Evolutionary conservation across 176 grass and related monocot genomes (phyloP).

Genomic region (Avena eriantha): DNA sequence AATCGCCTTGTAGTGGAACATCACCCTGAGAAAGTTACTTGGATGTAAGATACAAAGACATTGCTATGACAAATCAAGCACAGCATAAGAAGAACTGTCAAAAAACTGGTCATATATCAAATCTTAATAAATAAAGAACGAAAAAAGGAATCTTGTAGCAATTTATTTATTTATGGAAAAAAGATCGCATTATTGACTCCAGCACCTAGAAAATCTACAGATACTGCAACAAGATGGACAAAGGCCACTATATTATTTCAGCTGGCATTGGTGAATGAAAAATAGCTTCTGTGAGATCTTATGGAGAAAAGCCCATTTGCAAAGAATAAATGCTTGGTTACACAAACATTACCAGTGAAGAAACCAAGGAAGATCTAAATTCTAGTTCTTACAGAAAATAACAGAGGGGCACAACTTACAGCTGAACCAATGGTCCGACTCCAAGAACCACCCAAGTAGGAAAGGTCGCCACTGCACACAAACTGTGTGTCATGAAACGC

Average conservation of each 20-base stretch:
- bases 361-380: slow-evolving; percentile 5
- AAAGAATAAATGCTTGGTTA: not conserved
- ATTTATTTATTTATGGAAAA: not conserved
- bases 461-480: slow-evolving; percentile 82
- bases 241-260: not conserved
- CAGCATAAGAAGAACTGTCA: not conserved
- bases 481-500: slow-evolving; percentile 97
- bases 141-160: not conserved
- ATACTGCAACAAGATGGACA: not conserved
- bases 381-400: slow-evolving; percentile 31
- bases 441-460: slow-evolving; percentile 92
- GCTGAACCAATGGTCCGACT: slow-evolving; percentile 84
- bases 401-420: slow-evolving; percentile 55
- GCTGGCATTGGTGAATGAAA: not conserved
- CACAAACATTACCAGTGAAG: not conserved
- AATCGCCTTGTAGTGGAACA: slow-evolving; percentile 97
- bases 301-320: not conserved
- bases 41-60: slow-evolving; percentile 32
- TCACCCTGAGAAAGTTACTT: slow-evolving; percentile 68
- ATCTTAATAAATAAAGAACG: not conserved
- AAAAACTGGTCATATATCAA: not conserved
- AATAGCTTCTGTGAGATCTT: not conserved
- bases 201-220: not conserved
- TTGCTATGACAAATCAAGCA: slow-evolving; percentile 23
- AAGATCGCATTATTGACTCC: not conserved